A percentile compares a stretch with the other conserved stretches of the same genome.
Evolutionary conservation across 164 flowering plant genomes (phyloP).

Genomic region (Tetrastigma voinierianum): DNA sequence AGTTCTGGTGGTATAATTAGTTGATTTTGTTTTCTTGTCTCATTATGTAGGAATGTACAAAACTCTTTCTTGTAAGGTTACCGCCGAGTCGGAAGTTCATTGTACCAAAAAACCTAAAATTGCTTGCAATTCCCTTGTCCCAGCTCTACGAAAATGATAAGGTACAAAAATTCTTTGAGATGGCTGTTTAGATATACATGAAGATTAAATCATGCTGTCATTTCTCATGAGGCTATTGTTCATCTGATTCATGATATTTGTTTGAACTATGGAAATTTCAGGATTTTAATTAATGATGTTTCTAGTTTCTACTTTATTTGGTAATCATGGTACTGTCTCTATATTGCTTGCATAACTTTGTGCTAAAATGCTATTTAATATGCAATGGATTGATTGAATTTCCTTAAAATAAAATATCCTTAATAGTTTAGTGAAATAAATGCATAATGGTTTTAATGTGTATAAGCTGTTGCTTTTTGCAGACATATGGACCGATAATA

Average conservation of each 20-base stretch:
- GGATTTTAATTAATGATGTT: no score
- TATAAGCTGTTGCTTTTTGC: constrained; percentile 18
- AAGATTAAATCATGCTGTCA: neutral
- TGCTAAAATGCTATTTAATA: neutral
- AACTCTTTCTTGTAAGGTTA: constrained; percentile 69
- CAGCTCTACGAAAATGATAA: constrained; percentile 59
- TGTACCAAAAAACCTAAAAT: constrained; percentile 58
- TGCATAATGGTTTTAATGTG: neutral
- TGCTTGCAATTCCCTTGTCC: constrained; percentile 74
- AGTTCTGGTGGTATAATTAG: neutral
- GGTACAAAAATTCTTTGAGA: constrained; percentile 32
- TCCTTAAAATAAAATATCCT: neutral
- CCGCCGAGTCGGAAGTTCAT: constrained; percentile 48
- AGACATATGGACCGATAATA: constrained; percentile 75
- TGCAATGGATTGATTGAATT: neutral
- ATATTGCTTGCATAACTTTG: neutral
- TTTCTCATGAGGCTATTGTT: neutral
- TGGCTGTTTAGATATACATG: neutral
- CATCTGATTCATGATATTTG: no score
- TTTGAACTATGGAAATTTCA: no score
- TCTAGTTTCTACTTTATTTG: no score
- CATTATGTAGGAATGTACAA: constrained; percentile 64
- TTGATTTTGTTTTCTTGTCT: neutral
- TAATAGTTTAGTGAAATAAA: neutral
- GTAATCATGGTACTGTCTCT: neutral